Evolutionary conservation across 768 basidiomycete species (phyloP).

Genomic region (Russula lepida): DNA sequence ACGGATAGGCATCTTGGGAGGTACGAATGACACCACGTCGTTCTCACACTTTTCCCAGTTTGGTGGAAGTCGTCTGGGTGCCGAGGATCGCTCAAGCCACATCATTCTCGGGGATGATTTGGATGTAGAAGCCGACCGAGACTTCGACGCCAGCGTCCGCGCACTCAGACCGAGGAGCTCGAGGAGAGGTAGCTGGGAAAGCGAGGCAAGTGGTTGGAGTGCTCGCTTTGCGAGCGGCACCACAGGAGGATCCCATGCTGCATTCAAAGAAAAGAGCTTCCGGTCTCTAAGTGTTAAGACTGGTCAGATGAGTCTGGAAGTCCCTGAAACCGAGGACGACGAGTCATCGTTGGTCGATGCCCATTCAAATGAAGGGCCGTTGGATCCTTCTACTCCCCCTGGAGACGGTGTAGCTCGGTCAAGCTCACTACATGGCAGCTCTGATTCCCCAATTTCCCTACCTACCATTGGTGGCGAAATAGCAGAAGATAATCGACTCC

Average conservation of each 20-base stretch:
- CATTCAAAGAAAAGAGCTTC: conserved; percentile 8
- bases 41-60: conserved; percentile 57
- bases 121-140: conserved; percentile 36
- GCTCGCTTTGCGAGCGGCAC: conserved; percentile 50
- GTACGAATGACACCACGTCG: conserved; percentile 39
- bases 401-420: background rate
- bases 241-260: conserved; percentile 27
- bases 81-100: conserved; percentile 55
- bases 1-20: conserved; percentile 33
- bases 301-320: conserved; percentile 32
- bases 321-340: conserved; percentile 32
- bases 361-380: background rate
- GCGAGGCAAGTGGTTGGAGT: conserved; percentile 83
- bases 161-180: conserved; percentile 85
- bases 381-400: background rate
- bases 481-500: background rate
- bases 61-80: conserved; percentile 28
- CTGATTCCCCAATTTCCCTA: background rate
- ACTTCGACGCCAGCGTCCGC: conserved; percentile 80
- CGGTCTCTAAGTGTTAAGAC: conserved; percentile 19
- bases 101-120: conserved; percentile 44
- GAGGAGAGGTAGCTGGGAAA: conserved; percentile 86
- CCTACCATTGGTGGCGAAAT: background rate
- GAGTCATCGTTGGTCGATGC: conserved; percentile 5
- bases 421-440: background rate